phyloP scores from a whole-genome alignment of 2,329 filamentous ascomycete species.

The Trichoderma simmonsii region DNA sequence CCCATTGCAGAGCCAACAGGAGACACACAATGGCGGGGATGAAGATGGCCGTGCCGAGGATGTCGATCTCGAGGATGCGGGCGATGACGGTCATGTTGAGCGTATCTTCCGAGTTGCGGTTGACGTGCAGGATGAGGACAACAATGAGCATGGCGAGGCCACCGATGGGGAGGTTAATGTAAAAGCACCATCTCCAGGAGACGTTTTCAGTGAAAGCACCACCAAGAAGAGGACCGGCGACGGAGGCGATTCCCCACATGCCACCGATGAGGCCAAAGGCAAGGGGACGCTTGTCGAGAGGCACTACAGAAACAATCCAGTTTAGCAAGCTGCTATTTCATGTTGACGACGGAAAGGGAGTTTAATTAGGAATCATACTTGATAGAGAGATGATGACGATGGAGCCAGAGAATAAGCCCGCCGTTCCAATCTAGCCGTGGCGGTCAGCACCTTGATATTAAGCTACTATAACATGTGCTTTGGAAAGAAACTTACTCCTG shows the following conservation, averaged over 20 bases:
- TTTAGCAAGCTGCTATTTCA: background rate
- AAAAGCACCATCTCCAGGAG: conserved; percentile 54
- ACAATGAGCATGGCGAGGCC: conserved; percentile 47
- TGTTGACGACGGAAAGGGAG: background rate
- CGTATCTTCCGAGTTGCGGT: conserved; percentile 35
- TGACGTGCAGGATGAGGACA: conserved; percentile 44
- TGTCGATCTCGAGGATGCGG: conserved; percentile 47
- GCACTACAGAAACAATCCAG: conserved; percentile 36
- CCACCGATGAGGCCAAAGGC: conserved; percentile 54
- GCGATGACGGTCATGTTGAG: conserved; percentile 32
- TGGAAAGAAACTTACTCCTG: conserved; percentile 35
- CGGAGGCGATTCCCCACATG: conserved; percentile 55
- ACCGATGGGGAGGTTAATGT: conserved; percentile 46
- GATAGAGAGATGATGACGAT: conserved; percentile 47
- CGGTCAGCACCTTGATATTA: conserved; percentile 4
- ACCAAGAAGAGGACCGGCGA: conserved; percentile 49
- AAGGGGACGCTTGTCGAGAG: conserved; percentile 51
- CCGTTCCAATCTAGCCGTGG: conserved; percentile 43
- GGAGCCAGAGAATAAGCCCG: conserved; percentile 49
- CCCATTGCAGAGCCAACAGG: conserved; percentile 56
- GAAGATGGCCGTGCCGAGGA: conserved; percentile 48
- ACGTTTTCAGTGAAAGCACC: conserved; percentile 48
- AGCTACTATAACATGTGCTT: background rate
- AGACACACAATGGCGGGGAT: conserved; percentile 52
- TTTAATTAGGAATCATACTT: conserved; percentile 25